Conservation (phyloP, 108 stramenopile species). For the Cyclotella baltica region DNA sequence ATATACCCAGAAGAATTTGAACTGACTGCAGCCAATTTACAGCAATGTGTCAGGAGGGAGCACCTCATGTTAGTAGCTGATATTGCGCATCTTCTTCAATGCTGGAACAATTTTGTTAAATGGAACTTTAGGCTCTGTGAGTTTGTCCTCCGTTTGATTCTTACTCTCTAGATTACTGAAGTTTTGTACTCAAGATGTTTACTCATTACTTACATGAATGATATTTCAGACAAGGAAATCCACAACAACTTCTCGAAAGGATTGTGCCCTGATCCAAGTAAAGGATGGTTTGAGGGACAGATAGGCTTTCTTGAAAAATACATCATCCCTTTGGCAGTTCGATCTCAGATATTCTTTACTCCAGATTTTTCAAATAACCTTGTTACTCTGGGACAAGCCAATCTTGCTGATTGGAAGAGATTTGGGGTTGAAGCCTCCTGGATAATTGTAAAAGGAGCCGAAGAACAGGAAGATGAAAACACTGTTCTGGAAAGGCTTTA, state of each 20-base stretch:
- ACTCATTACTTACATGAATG: not conserved
- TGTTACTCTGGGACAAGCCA: constrained; percentile 8
- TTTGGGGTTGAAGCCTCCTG: constrained; percentile 15
- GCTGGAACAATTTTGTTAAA: constrained; percentile 58
- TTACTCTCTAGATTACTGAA: not conserved
- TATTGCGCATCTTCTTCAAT: constrained; percentile 59
- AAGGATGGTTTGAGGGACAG: constrained; percentile 49
- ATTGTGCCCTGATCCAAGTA: constrained; percentile 35
- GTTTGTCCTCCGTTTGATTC: not conserved
- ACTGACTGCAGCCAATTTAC: constrained; percentile 16
- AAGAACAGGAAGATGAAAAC: constrained; percentile 14
- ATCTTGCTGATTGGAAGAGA: constrained; percentile 23
- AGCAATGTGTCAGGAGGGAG: constrained; percentile 45
- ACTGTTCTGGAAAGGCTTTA: constrained; percentile 7
- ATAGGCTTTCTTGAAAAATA: constrained; percentile 53
- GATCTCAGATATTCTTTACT: constrained; percentile 18
- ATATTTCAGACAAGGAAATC: constrained; percentile 44
- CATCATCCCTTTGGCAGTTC: constrained; percentile 41
- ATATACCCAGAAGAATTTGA: constrained; percentile 33
- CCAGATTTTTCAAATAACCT: constrained; percentile 17
- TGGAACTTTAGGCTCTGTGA: constrained; percentile 60
- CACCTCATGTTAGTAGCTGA: constrained; percentile 56
- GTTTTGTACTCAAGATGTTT: not conserved
- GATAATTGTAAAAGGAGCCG: constrained; percentile 13
- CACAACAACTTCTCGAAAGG: constrained; percentile 26